Conservation (phyloP, 2,329 filamentous ascomycete species). For the Neonectria magnoliae region DNA sequence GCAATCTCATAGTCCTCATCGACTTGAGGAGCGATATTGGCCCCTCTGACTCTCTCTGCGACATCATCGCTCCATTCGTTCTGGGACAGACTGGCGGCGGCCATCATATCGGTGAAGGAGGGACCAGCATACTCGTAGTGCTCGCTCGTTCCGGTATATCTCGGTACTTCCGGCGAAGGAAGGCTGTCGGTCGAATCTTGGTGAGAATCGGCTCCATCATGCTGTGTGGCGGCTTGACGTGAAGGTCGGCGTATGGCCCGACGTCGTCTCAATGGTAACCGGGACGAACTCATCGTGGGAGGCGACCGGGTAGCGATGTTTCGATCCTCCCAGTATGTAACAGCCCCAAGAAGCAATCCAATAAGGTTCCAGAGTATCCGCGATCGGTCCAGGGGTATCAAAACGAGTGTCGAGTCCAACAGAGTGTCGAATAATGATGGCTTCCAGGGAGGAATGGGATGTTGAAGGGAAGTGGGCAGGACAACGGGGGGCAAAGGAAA, state of each 20-base stretch:
- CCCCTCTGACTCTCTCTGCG: not conserved
- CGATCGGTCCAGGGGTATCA: constrained; percentile 7
- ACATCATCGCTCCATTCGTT: not conserved
- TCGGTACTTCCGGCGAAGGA: not conserved
- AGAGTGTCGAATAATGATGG: constrained; percentile 11
- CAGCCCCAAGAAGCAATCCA: not conserved
- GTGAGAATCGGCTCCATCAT: not conserved
- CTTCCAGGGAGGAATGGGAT: constrained; percentile 21
- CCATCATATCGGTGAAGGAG: not conserved
- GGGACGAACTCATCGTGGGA: constrained; percentile 10
- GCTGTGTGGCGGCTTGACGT: not conserved
- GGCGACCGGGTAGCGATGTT: not conserved
- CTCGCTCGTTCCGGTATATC: not conserved
- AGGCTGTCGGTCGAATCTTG: not conserved
- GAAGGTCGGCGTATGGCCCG: not conserved
- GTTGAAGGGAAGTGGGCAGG: constrained; percentile 15
- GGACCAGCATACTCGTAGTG: not conserved
- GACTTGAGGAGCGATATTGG: not conserved
- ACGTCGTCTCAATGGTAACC: not conserved
- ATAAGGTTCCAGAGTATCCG: not conserved
- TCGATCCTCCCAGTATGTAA: not conserved
- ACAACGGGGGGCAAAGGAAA: constrained; percentile 22
- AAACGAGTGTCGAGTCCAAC: constrained; percentile 2
- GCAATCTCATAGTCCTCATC: not conserved
- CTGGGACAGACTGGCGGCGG: not conserved